These are phyloP conservation scores for Cydonia oblonga DNA, from an alignment of 331 rosid species.

Conservation along the genomic window DNA sequence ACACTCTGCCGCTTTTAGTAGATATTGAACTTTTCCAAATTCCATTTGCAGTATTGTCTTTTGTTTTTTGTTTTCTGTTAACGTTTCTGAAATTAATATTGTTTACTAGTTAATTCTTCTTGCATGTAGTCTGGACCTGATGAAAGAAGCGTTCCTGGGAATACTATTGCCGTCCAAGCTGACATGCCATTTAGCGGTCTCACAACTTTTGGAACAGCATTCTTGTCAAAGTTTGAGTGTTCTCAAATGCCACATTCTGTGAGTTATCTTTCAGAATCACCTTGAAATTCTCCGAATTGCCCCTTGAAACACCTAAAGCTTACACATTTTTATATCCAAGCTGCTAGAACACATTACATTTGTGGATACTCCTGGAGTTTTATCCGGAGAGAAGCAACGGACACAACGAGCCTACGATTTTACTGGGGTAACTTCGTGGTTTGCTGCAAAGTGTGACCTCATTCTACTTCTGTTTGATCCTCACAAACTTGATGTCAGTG, in stretches of 20 bases:
- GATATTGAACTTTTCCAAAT: neutral
- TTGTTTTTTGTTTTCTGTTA: neutral
- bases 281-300: neutral
- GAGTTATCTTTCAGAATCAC: constrained; percentile 25
- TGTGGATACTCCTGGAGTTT: constrained; percentile 88
- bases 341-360: constrained; percentile 42
- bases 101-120: neutral
- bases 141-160: constrained; percentile 88
- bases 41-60: neutral
- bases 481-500: constrained; percentile 87
- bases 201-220: constrained; percentile 76
- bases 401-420: constrained; percentile 79
- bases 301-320: constrained; percentile 4
- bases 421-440: constrained; percentile 89
- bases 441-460: constrained; percentile 84
- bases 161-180: constrained; percentile 84
- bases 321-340: neutral
- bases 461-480: constrained; percentile 79
- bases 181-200: constrained; percentile 95
- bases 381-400: constrained; percentile 91
- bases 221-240: constrained; percentile 76
- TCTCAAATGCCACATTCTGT: constrained; percentile 93
- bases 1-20: neutral
- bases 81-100: neutral
- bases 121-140: constrained; percentile 71